Evolutionary conservation across 352 stramenopile genomes (phyloP).

Genomic region (Pythium aristosporum): DNA sequence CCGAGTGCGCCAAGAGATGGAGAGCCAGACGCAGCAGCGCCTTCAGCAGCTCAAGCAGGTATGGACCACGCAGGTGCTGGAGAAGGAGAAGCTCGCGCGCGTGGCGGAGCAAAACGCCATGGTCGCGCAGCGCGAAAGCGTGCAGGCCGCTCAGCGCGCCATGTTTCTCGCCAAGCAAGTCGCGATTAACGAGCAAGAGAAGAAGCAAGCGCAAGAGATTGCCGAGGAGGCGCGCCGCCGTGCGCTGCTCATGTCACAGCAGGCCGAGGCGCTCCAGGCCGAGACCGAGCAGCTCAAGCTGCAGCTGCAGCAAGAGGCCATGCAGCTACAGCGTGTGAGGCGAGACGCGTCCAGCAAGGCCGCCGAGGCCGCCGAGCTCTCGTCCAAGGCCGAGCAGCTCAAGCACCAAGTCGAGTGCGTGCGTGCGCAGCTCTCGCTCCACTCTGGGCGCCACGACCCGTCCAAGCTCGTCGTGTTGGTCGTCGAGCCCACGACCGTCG

Average conservation of each 20-base stretch:
- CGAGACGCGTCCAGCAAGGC: slow-evolving; percentile 67
- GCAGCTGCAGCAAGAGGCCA: slow-evolving; percentile 66
- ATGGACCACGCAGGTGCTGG: slow-evolving; percentile 59
- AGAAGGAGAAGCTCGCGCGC: slow-evolving; percentile 71
- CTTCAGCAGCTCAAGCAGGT: slow-evolving; percentile 45
- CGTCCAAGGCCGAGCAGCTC: slow-evolving; percentile 65
- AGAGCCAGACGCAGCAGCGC: slow-evolving; percentile 63
- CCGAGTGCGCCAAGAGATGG: slow-evolving; percentile 82
- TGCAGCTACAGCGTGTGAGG: slow-evolving; percentile 70
- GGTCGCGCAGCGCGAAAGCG: slow-evolving; percentile 69
- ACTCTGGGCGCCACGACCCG: slow-evolving; percentile 72
- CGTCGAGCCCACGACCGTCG: slow-evolving; percentile 75
- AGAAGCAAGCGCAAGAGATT: slow-evolving; percentile 62
- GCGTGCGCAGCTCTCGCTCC: slow-evolving; percentile 70
- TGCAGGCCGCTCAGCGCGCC: slow-evolving; percentile 64
- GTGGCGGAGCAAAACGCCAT: slow-evolving; percentile 74
- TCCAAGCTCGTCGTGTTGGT: slow-evolving; percentile 81
- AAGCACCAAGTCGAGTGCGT: slow-evolving; percentile 80
- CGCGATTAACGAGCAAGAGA: slow-evolving; percentile 84
- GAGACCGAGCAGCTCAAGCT: slow-evolving; percentile 78
- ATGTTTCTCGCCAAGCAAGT: slow-evolving; percentile 73
- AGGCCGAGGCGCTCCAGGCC: slow-evolving; percentile 65
- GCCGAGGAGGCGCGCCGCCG: slow-evolving; percentile 62
- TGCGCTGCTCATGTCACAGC: slow-evolving; percentile 59
- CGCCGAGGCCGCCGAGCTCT: slow-evolving; percentile 61